Evolutionary conservation across 169 alveolate genomes (phyloP).

Genomic region (Plasmodium ovale): DNA sequence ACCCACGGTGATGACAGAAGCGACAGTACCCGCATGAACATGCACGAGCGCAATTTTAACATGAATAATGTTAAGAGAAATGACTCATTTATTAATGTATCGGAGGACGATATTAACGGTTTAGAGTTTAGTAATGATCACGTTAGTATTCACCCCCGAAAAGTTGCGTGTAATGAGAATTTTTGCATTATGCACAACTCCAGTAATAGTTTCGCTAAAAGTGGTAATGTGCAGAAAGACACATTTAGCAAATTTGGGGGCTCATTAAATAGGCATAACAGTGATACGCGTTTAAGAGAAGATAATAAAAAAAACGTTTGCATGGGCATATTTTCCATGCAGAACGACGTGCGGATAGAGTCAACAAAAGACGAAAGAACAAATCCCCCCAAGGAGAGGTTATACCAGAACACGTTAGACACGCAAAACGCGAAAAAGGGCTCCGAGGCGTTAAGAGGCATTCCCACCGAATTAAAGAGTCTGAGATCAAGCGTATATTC

Average conservation of each 20-base stretch:
- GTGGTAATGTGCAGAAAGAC: neutral
- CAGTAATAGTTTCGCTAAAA: neutral
- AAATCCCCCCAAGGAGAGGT: neutral
- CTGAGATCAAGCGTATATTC: slow-evolving; percentile 58
- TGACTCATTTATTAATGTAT: slow-evolving; percentile 30
- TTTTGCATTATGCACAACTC: neutral
- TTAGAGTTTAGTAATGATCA: neutral
- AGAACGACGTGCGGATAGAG: slow-evolving; percentile 8
- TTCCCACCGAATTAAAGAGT: slow-evolving; percentile 32
- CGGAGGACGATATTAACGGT: slow-evolving; percentile 11
- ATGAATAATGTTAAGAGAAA: slow-evolving; percentile 55
- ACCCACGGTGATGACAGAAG: neutral
- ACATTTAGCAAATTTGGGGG: slow-evolving; percentile 2
- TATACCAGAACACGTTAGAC: neutral
- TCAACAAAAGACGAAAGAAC: neutral
- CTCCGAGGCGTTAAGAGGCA: slow-evolving; percentile 8
- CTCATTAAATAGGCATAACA: slow-evolving; percentile 1
- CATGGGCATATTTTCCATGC: slow-evolving; percentile 20
- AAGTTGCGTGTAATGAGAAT: neutral
- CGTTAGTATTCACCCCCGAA: neutral
- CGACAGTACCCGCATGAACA: neutral
- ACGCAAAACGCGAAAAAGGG: neutral
- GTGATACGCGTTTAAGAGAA: slow-evolving; percentile 4
- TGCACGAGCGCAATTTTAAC: slow-evolving; percentile 12
- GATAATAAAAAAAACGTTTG: slow-evolving; percentile 18